These are phyloP conservation scores for Peniophora sp. DNA, from an alignment of 1,284 basidiomycete genomes.

Conservation along the genomic window DNA sequence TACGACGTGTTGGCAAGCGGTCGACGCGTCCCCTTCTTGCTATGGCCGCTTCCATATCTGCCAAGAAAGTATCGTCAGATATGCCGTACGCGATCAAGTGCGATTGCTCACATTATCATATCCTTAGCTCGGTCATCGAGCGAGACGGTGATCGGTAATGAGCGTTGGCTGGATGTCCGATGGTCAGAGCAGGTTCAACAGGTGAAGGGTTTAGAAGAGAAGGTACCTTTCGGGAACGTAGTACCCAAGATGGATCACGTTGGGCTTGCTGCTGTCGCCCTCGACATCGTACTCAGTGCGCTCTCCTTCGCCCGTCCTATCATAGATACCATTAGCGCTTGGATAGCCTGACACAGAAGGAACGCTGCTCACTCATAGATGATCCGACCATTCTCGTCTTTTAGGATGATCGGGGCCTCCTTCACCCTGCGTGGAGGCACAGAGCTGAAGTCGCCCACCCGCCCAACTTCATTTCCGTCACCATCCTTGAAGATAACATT, in stretches of 20 bases:
- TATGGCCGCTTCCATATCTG: no score
- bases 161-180: neutral
- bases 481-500: conserved; percentile 65
- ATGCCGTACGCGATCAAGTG: no score
- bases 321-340: neutral
- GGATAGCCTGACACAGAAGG: neutral
- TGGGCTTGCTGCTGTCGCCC: conserved; percentile 7
- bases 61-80: no score
- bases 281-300: conserved; percentile 4
- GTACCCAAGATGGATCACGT: conserved; percentile 12
- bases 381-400: conserved; percentile 41
- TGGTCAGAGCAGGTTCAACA: no score
- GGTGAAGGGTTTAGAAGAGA: no score
- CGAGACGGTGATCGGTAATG: conserved; percentile 9
- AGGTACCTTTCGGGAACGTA: conserved; percentile 5
- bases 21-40: no score
- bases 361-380: conserved; percentile 32
- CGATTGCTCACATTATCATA: neutral
- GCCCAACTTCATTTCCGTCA: conserved; percentile 54
- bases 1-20: no score
- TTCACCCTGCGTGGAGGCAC: conserved; percentile 10
- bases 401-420: conserved; percentile 34
- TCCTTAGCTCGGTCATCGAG: conserved; percentile 8
- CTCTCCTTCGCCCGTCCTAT: conserved; percentile 11
- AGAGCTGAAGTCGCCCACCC: conserved; percentile 36